Evolutionary conservation across 768 basidiomycete genomes (phyloP), one percentile per base, ranked within the genome.

Genomic region (Lactifluus volemus): DNA sequence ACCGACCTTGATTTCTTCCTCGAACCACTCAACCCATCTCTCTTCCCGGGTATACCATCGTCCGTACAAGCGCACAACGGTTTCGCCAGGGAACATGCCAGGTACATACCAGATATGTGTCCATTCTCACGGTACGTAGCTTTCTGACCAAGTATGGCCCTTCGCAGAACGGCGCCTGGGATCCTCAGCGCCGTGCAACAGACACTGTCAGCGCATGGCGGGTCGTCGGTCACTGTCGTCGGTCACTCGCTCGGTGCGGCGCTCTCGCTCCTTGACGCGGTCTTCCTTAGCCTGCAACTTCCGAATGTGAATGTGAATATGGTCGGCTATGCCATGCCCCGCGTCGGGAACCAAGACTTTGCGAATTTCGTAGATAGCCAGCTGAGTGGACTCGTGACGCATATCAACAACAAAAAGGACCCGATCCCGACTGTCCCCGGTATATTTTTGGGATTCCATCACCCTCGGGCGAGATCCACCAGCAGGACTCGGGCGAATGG

Each of bases 41-140:
- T 82, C 8, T 84, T 84, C 71, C 81, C 81, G 0, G 80, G 80
- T 4, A 53, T 84, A 4, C 67, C 68, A 47, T 73, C 76, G 7
- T 53, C 64, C 10, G 71, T 84, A 2, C 12, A 74, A 63, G 75
- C 73, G 3, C 83, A 84, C 60, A 60, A 58, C 36, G 84, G 84
- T 1, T 84, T 84, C 63, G 67, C 57, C 9, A 64, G 67, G 2
- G 75, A 71, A 4, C 83, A 84, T 3, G 74, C 77, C 4, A 61
- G 53, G 82, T 83, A 67, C 25, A 25, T 34, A 75, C 58, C 41
- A n/a, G 8, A 11, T 3, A 0, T 14, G 1, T 47, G 29, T 5
- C n/a, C 3, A 11, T 25, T 25, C 15, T 15, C 41, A 42, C 11
- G 8, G 38, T n/a, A 1, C 4, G 0, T 21, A 3, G 21, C 4